Conservation (phyloP, 1,139 yeast species). For the Candida neerlandica region DNA sequence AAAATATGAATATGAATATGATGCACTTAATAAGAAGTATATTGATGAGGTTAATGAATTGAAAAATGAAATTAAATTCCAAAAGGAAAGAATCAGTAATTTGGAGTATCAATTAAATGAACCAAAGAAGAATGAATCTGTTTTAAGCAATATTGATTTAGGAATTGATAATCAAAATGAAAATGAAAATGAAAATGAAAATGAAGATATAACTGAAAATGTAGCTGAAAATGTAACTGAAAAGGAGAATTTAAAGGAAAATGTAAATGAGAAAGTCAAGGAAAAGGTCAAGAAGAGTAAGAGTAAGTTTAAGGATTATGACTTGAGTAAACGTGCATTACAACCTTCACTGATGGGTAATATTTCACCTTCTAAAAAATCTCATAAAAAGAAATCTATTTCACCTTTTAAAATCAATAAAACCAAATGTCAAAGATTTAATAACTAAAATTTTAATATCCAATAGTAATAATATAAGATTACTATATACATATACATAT, state of each 20-base stretch:
- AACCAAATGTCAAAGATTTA: background rate
- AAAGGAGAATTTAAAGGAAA: too few species aligned
- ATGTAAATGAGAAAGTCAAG: too few species aligned
- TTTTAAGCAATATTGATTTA: background rate
- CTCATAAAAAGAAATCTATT: background rate
- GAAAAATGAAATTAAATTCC: constrained; percentile 1
- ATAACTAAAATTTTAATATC: background rate
- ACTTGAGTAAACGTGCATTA: background rate
- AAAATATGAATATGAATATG: background rate
- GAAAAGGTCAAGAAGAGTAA: too few species aligned
- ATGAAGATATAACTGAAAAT: too few species aligned
- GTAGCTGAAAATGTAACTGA: too few species aligned
- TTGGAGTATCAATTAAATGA: constrained; percentile 2
- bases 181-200: too few species aligned
- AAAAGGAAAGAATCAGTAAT: background rate
- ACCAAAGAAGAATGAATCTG: background rate
- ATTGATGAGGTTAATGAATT: constrained; percentile 1
- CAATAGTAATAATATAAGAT: background rate
- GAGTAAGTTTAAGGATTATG: too few species aligned
- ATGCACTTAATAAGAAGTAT: background rate
- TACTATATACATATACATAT: too few species aligned
- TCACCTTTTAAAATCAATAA: background rate
- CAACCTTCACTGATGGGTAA: background rate
- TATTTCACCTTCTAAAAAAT: constrained; percentile 5
- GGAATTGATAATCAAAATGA: background rate